Conservation (phyloP, 257 asterid genomes). For the Capsicum pubescens region DNA sequence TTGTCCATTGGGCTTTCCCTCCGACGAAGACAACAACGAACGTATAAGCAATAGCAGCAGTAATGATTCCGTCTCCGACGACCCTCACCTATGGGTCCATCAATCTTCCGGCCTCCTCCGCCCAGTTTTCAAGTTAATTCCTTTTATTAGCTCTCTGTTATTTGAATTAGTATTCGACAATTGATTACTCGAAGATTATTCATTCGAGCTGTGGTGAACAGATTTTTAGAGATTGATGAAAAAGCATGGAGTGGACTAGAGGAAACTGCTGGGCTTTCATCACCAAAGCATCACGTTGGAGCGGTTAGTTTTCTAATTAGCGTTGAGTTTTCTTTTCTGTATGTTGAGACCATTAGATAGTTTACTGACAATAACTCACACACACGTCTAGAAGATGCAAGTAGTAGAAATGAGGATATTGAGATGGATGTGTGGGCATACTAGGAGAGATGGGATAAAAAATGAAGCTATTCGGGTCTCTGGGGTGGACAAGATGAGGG, state of each 20-base stretch:
- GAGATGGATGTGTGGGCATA: too few relatives aligned
- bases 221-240: conserved; percentile 71
- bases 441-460: too few relatives aligned
- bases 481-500: too few relatives aligned
- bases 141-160: not conserved
- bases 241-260: conserved; percentile 83
- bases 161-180: not conserved
- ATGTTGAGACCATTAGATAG: not conserved
- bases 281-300: conserved; percentile 76
- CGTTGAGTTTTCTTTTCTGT: not conserved
- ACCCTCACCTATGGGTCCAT: conserved; percentile 75
- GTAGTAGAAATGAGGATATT: too few relatives aligned
- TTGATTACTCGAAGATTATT: not conserved
- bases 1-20: conserved; percentile 64
- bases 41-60: conserved; percentile 68
- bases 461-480: too few relatives aligned
- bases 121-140: conserved; percentile 68
- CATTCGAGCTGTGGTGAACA: conserved; percentile 33
- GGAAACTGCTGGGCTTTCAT: conserved; percentile 70
- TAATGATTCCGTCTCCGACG: conserved; percentile 68
- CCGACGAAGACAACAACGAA: conserved; percentile 38
- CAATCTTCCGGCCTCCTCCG: conserved; percentile 69
- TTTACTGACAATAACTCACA: not conserved
- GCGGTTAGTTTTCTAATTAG: conserved; percentile 56
- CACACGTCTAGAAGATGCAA: too few relatives aligned